A percentile compares a stretch with the other conserved stretches of the same genome.
phyloP scores from a whole-genome alignment of 306 rosid species.

The Glycine tomentella region DNA sequence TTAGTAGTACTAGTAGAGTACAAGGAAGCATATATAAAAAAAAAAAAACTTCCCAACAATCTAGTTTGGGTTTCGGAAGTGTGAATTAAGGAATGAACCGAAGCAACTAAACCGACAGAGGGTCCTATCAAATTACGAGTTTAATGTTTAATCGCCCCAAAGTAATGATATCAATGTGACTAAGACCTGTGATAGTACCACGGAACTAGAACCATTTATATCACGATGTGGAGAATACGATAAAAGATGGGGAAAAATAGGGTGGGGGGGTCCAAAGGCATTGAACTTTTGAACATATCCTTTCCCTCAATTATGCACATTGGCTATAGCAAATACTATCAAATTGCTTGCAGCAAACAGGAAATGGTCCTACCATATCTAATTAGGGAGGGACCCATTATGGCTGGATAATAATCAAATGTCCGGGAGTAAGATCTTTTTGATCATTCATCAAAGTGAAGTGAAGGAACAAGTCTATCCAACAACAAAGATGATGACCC shows the following conservation, averaged over 20 bases:
- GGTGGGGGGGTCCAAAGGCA: constrained; percentile 47
- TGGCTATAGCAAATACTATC: constrained; percentile 17
- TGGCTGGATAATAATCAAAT: constrained; percentile 15
- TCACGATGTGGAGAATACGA: constrained; percentile 41
- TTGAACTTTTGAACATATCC: constrained; percentile 42
- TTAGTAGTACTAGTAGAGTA: neutral
- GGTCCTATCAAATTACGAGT: constrained; percentile 13
- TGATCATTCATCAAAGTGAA: neutral
- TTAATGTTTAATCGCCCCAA: constrained; percentile 26
- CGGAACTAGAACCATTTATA: constrained; percentile 47
- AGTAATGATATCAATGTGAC: constrained; percentile 11
- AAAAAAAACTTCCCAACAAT: no score
- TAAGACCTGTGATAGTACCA: constrained; percentile 40
- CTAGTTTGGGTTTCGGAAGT: constrained; percentile 19
- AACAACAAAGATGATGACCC: constrained; percentile 42
- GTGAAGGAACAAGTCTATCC: no score
- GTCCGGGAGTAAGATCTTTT: constrained; percentile 11
- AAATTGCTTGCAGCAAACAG: constrained; percentile 47
- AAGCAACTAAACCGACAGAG: constrained; percentile 15
- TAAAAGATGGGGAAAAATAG: constrained; percentile 35
- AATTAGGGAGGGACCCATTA: constrained; percentile 52
- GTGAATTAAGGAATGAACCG: constrained; percentile 1
- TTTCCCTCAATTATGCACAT: constrained; percentile 48
- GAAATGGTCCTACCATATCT: constrained; percentile 56
- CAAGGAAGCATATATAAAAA: neutral